Percentiles rank a stretch among this genome's conserved stretches.
These are phyloP conservation scores for Metschnikowia lochheadii DNA, from an alignment of 805 yeast species.

Conservation along the genomic window DNA sequence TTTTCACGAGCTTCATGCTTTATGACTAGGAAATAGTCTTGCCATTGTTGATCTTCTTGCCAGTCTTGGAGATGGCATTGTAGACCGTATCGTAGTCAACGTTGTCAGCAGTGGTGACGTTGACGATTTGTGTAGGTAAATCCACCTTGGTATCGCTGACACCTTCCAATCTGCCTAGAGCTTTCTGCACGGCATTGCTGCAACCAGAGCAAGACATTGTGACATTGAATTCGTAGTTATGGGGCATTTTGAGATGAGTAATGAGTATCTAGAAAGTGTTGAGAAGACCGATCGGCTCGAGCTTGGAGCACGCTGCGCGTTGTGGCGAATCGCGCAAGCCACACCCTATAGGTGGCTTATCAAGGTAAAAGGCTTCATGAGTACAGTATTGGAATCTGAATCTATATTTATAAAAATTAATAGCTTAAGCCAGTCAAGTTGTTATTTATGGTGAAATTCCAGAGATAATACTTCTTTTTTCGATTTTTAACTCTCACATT, in stretches of 20 bases:
- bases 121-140: conserved; percentile 76
- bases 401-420: too few species aligned
- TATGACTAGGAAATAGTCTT: conserved; percentile 26
- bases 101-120: conserved; percentile 54
- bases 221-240: conserved; percentile 71
- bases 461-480: too few species aligned
- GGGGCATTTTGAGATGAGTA: conserved; percentile 12
- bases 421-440: too few species aligned
- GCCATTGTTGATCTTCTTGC: conserved; percentile 75
- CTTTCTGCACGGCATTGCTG: conserved; percentile 80
- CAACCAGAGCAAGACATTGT: conserved; percentile 87
- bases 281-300: not conserved
- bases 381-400: too few species aligned
- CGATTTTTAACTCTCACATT: too few species aligned
- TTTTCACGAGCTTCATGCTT: not conserved
- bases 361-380: not conserved
- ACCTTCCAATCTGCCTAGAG: conserved; percentile 64
- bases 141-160: conserved; percentile 71
- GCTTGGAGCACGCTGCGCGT: not conserved
- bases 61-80: conserved; percentile 81
- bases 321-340: conserved; percentile 4
- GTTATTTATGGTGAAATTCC: too few species aligned
- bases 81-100: conserved; percentile 75
- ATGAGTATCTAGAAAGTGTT: not conserved
- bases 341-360: not conserved